These are phyloP conservation scores for Microbotryum saponariae DNA, from an alignment of 1,284 basidiomycete species.

Conservation along the genomic window DNA sequence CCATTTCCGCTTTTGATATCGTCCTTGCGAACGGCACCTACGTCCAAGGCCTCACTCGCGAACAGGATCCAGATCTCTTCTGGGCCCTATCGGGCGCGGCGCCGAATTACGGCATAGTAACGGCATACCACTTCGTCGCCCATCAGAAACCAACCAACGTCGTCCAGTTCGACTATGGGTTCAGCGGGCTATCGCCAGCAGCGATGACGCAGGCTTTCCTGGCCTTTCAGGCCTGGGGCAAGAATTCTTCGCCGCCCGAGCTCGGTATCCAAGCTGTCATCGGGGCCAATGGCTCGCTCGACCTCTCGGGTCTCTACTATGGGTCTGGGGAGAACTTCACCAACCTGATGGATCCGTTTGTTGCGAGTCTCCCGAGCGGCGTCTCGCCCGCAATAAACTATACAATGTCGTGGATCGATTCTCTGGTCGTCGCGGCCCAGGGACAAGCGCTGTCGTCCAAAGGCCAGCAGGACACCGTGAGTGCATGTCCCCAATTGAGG, in stretches of 20 bases:
- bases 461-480: too few species aligned
- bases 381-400: neutral
- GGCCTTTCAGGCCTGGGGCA: slow-evolving; percentile 13
- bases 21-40: slow-evolving; percentile 41
- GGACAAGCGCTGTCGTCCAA: neutral
- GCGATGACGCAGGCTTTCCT: slow-evolving; percentile 5
- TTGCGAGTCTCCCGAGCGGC: neutral
- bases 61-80: slow-evolving; percentile 26
- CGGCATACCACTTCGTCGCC: slow-evolving; percentile 29
- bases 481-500: too few species aligned
- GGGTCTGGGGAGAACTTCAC: neutral
- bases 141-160: too few species aligned
- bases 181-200: too few species aligned
- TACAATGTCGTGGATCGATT: slow-evolving; percentile 16
- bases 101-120: slow-evolving; percentile 40
- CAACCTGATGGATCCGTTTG: neutral
- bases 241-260: slow-evolving; percentile 15
- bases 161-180: too few species aligned
- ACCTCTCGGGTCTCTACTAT: slow-evolving; percentile 15
- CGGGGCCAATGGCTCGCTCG: slow-evolving; percentile 1
- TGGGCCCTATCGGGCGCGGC: slow-evolving; percentile 39
- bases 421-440: slow-evolving; percentile 9
- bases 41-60: slow-evolving; percentile 30
- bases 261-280: slow-evolving; percentile 13
- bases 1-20: slow-evolving; percentile 37